Conservation (phyloP, 2,329 filamentous ascomycete genomes). For the Phoma sp. region DNA sequence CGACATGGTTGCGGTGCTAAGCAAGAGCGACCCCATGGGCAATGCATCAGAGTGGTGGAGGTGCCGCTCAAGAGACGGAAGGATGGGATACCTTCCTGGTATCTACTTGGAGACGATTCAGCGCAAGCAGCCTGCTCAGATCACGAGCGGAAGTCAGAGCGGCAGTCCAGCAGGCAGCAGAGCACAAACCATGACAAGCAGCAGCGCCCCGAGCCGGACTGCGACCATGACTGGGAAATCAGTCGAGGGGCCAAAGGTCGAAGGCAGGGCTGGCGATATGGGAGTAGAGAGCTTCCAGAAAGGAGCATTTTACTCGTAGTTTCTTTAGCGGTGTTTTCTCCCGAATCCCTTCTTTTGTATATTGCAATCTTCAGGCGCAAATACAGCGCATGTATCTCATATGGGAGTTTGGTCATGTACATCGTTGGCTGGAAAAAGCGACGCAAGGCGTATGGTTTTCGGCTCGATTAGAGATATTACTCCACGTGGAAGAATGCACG, state of each 20-base stretch:
- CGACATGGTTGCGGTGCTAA: conserved; percentile 91
- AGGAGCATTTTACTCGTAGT: conserved; percentile 69
- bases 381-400: conserved; percentile 12
- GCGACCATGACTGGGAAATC: conserved; percentile 56
- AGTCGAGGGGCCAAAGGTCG: conserved; percentile 56
- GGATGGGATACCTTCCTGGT: conserved; percentile 88
- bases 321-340: conserved; percentile 14
- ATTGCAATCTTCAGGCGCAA: conserved; percentile 11
- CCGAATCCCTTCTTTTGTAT: conserved; percentile 13
- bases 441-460: conserved; percentile 21
- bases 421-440: conserved; percentile 33
- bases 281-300: conserved; percentile 74
- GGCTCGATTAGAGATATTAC: conserved; percentile 21
- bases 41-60: conserved; percentile 97
- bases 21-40: conserved; percentile 89
- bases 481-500: background rate
- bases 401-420: conserved; percentile 12
- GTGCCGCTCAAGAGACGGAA: conserved; percentile 86
- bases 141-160: conserved; percentile 50
- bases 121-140: conserved; percentile 57
- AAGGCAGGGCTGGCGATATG: conserved; percentile 68
- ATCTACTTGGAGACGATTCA: conserved; percentile 85
- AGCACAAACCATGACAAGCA: conserved; percentile 62
- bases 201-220: conserved; percentile 47
- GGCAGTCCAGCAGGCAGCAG: conserved; percentile 56